Base-by-base conservation (phyloP, 768 basidiomycete species). In the Macrocybe gigantea region DNA sequence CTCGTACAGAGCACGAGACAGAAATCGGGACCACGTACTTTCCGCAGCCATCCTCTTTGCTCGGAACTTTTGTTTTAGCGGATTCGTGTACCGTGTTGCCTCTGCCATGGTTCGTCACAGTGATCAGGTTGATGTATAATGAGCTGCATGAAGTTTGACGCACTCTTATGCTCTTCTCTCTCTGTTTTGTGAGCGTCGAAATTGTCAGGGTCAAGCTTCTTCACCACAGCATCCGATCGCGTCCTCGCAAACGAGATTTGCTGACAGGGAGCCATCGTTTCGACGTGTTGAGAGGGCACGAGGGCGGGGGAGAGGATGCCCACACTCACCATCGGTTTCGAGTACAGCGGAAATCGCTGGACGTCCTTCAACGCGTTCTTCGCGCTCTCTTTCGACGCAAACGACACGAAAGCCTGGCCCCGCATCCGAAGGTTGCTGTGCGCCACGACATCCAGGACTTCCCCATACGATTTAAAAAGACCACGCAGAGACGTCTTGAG, bases 401-500 rank as follows among this genome's bases (percentile, higher is more conserved):
- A 96, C 34, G 90, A 92, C 34, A 99, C 91, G 62, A 99, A 99
- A 3, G 96, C 96, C 69, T 99, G 96, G 11, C 96, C 96, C 35
- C 96, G 79, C 96, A 99, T 99, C 35, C 96, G 83, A 51, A 99
- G 68, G 72, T 96, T 98, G 45, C 75, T 69, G 65, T 99, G 96
- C 7, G 94, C 93, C 13, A 93, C 88, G n/a, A 99, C 92, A 61
- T 95, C 92, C 29, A 97, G 68, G 12, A 99, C 88, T 52, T 89
- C 85, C 9, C 93, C 92, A 59, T 97, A 99, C 10, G 85, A 78
- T 65, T 92, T 92, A 77, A 99, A 98, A 31, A 99, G 74, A 33
- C 86, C 86, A 9, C 80, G 77, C 40, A 99, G 71, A 3, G 93
- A 91, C 45, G 89, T 73, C 67, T 94, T 96, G 53, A 99, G 76